These are phyloP conservation scores for Ophiostoma angusticollis DNA, from an alignment of 2,329 filamentous ascomycete species.

Conservation along the genomic window DNA sequence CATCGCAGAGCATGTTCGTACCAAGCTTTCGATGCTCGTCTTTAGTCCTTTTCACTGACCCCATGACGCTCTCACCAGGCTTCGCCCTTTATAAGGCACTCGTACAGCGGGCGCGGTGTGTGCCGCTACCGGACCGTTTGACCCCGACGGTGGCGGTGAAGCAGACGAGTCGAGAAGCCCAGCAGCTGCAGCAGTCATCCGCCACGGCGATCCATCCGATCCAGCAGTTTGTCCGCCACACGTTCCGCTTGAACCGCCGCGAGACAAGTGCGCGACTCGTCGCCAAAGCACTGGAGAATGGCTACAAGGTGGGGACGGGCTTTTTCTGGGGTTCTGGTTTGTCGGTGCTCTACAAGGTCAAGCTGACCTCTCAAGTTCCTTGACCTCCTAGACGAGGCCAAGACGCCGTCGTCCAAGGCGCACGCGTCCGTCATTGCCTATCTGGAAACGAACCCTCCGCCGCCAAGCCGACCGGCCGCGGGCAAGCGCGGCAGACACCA, in stretches of 20 bases:
- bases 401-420: constrained; percentile 25
- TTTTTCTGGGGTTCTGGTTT: neutral
- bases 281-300: constrained; percentile 48
- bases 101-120: constrained; percentile 40
- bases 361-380: constrained; percentile 6
- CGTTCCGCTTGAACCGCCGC: constrained; percentile 47
- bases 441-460: constrained; percentile 23
- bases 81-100: constrained; percentile 63
- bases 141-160: too few relatives aligned
- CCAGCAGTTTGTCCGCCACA: constrained; percentile 43
- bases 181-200: too few relatives aligned
- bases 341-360: neutral
- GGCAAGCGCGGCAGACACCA: neutral
- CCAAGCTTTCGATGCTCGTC: too few relatives aligned
- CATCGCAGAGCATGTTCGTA: constrained; percentile 38
- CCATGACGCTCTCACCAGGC: constrained; percentile 28
- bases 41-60: neutral
- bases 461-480: neutral
- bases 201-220: constrained; percentile 41
- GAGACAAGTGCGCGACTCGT: constrained; percentile 48
- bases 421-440: constrained; percentile 29
- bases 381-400: constrained; percentile 26
- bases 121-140: constrained; percentile 40
- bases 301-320: constrained; percentile 46
- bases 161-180: too few relatives aligned